Evolutionary conservation across 495 filamentous ascomycete species (phyloP), one percentile per base, ranked within the genome.

Genomic region (Aspergillus mulundensis): DNA sequence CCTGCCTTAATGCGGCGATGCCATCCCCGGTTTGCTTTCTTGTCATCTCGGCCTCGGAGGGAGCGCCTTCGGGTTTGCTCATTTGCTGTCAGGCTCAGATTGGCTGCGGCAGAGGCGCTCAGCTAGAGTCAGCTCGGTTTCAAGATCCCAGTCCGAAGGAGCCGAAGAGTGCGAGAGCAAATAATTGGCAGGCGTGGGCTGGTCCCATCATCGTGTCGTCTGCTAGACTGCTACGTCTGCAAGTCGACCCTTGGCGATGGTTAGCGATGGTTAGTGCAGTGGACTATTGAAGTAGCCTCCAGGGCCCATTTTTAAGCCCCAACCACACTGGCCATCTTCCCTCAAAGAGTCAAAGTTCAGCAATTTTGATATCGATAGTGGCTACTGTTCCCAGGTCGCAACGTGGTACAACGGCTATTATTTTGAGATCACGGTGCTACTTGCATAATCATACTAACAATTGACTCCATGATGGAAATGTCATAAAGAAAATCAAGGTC

Each of bases 1-100:
- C 41, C 45, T 25, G 24, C 51, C 32, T 21, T 40, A 15, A 12
- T 40, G 51, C 12, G 41, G 44, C n/a, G n/a, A n/a, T n/a, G n/a
- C n/a, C n/a, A n/a, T n/a, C n/a, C n/a, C 38, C 43, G 43, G 38
- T 47, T 47, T 54, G 52, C 52, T 19, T 54, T 18, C 48, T 46
- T 55, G 32, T 40, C 44, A 21, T 39, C 21, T 49, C 24, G 34
- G 38, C 14, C 14, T 40, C 38, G 38, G n/a, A 12, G 38, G 38
- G 5, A 18, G n/a, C 45, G 48, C 14, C 44, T n/a, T 48, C 41
- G 20, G 20, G 5, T 1, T 34, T 14, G 34, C 34, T 42, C 19
- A 48, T 30, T 57, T 44, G 54, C 54, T 57, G 54, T 57, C 54
- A 57, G 18, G 46, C 34, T 36, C 23, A 50, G 54, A 57, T 57